Evolutionary conservation across 2,329 filamentous ascomycete species (phyloP), one percentile per base, ranked within the genome.

Genomic region (Tolypocladium pustulatum): DNA sequence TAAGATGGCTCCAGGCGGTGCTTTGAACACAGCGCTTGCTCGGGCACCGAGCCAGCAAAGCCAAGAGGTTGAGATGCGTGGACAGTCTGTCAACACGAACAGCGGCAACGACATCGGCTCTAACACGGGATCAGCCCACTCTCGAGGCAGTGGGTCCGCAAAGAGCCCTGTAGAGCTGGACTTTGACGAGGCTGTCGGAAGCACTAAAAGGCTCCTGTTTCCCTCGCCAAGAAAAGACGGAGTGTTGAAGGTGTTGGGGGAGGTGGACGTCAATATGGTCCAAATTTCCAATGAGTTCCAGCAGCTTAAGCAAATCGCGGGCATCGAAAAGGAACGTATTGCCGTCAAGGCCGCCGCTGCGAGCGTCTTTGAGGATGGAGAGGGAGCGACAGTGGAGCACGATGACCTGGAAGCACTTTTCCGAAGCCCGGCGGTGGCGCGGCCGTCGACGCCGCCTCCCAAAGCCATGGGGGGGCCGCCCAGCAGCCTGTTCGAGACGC

Each of bases 171-270:
- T 86, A 38, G 76, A 81, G 46, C 65, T 77, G 56, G 77, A 79
- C 38, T 73, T 81, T 55, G 72, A 77, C 57, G 70, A 75, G n/a
- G 71, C 74, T 15, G 70, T 79, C 22, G 83, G 81, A 38, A 73
- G 69, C 56, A 91, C 88, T 0, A 81, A 88, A 61, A 80, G 90
- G 59, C 72, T 92, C 2, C 77, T 94, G 1, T 94, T 94, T 66
- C 88, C 90, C 1, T 91, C 88, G 0, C 89, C 89, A 2, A 80
- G 85, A 51, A 88, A 87, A 63, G 81, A 84, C 36, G 82, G 81
- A 40, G 77, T 83, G 53, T 74, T 80, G 1, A 90, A 85, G 67
- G 80, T 82, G 27, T 76, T 90, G 2, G 80, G 81, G 55, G 83
- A 86, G 65, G 69, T 83, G 46, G 72, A 77, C 17, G 73, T 80